These are phyloP conservation scores for Malassezia psittaci DNA, from an alignment of 1,284 basidiomycete species.

Conservation along the genomic window DNA sequence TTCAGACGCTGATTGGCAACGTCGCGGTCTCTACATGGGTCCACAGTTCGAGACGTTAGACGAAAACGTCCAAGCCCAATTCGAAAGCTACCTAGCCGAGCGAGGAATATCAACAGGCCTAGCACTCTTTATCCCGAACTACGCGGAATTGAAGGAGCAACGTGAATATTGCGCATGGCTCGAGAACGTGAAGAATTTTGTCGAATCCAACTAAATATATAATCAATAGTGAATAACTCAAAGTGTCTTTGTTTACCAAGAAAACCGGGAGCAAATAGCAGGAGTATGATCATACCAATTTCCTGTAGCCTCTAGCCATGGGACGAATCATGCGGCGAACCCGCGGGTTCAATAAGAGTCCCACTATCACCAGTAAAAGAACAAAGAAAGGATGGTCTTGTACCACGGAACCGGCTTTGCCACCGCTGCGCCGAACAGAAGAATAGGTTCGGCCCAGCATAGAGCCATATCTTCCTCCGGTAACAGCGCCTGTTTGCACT, in stretches of 20 bases:
- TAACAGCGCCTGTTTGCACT: neutral
- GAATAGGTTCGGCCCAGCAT: conserved; percentile 6
- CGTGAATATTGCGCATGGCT: conserved; percentile 86
- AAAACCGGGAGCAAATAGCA: neutral
- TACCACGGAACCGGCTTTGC: neutral
- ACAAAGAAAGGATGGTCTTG: conserved; percentile 4
- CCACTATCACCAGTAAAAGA: neutral
- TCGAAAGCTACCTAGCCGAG: conserved; percentile 71
- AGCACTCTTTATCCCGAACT: conserved; percentile 51
- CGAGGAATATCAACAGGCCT: conserved; percentile 73
- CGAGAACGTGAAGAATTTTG: conserved; percentile 67
- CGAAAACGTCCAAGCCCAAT: conserved; percentile 70
- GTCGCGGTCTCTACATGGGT: conserved; percentile 80
- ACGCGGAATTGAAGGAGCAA: conserved; percentile 47
- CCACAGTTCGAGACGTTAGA: conserved; percentile 90
- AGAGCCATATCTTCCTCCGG: conserved; percentile 4
- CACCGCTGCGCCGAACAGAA: neutral
- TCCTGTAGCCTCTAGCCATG: neutral
- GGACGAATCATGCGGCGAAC: conserved; percentile 4
- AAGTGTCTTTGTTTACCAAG: neutral
- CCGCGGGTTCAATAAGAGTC: conserved; percentile 8
- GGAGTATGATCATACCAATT: conserved; percentile 6
- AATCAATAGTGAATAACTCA: no score
- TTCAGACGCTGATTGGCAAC: conserved; percentile 83
- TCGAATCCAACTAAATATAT: conserved; percentile 56